phyloP scores from a whole-genome alignment of 106 monocot species.

The Dioscorea zingiberensis region DNA sequence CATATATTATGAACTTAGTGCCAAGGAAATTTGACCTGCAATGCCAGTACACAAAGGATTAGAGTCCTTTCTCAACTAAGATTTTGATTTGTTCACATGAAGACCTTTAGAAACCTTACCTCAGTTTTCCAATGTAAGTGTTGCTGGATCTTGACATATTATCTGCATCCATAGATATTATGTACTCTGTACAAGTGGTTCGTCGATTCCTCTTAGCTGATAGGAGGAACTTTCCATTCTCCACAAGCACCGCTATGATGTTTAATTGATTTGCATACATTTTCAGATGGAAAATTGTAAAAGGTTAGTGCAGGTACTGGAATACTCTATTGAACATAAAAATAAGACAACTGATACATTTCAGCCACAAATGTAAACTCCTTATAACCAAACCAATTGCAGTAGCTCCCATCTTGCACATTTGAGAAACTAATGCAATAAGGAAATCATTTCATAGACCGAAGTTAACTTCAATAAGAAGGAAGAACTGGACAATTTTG shows the following conservation, averaged over 20 bases:
- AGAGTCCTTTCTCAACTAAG: background rate
- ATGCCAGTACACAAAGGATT: background rate
- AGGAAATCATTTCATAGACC: too few relatives aligned
- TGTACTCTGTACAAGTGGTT: conserved; percentile 68
- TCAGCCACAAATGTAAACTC: too few relatives aligned
- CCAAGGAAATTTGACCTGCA: conserved; percentile 67
- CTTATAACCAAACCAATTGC: too few relatives aligned
- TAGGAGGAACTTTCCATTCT: conserved; percentile 75
- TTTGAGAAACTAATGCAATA: too few relatives aligned
- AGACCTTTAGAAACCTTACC: conserved; percentile 21
- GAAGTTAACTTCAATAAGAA: too few relatives aligned
- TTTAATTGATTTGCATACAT: background rate
- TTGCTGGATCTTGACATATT: conserved; percentile 61
- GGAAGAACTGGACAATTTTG: too few relatives aligned
- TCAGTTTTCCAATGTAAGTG: conserved; percentile 57
- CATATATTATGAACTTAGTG: conserved; percentile 41
- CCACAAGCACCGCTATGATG: conserved; percentile 47
- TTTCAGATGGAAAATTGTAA: too few relatives aligned
- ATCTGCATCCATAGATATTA: conserved; percentile 58
- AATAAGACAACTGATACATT: too few relatives aligned
- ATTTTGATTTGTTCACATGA: background rate
- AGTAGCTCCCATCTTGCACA: too few relatives aligned
- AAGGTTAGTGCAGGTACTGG: too few relatives aligned
- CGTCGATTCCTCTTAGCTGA: conserved; percentile 54
- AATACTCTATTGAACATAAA: too few relatives aligned